Evolutionary conservation across 352 stramenopile species (phyloP), one percentile per base, ranked within the genome.

Genomic region (Aphanomyces euteiches): DNA sequence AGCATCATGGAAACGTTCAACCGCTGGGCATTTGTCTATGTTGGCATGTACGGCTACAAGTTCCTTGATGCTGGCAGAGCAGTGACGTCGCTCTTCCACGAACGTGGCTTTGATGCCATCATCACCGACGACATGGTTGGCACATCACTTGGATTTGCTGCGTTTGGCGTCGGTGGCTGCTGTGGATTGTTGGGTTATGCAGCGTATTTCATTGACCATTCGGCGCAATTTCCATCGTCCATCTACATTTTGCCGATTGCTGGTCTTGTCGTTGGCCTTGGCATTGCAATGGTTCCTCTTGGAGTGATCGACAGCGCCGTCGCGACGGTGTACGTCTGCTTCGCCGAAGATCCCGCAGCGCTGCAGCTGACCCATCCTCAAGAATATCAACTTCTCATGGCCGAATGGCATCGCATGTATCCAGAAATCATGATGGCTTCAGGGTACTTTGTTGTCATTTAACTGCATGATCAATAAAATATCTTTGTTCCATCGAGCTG

Each of bases 271-370:
- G 78, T 98, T 37, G 93, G 93, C 54, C 76, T 95, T 38, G 83
- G 93, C 6, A 78, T 98, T 13, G 86, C 90, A n/a, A 83, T 89
- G 54, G 97, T 97, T 10, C 82, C 96, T 41, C 79, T 98, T 39
- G 88, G 88, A 50, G 92, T 98, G 37, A 92, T 99, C 38, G 87
- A 95, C 74, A 97, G 88, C 70, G 97, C 93, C 3, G 91, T 98
- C n/a, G 94, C 96, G 48, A 98, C 96, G 3, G 93, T 98, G 45
- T 98, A 98, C 73, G 96, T 99, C 12, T 98, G 94, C 80, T 99
- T 98, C 74, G 95, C 95, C 2, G 91, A 98, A 82, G 87, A 96
- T 66, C 88, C 88, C 0, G 82, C 77, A 5, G 85, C 88, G 19
- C 90, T 96, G 69, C 79, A 88, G 69, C 74, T 75, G 17, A 87